phyloP scores from a whole-genome alignment of 73 alveolate species.

The Symbiodinium pilosum region DNA sequence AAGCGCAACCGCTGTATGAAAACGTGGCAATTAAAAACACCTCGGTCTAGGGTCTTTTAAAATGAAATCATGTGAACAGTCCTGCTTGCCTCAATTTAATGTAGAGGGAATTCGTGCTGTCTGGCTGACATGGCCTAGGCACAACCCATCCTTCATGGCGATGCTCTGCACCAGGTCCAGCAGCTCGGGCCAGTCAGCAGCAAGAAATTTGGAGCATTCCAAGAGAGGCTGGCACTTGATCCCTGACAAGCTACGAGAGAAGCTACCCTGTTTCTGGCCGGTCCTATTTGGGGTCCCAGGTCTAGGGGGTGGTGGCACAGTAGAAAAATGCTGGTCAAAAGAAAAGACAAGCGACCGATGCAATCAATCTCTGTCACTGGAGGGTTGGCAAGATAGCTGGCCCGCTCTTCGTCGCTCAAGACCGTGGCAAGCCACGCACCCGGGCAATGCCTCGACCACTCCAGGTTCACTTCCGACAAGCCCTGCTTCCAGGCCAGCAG shows the following conservation, averaged over 20 bases:
- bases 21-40: too few relatives aligned
- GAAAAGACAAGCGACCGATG: slow-evolving; percentile 35
- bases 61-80: too few relatives aligned
- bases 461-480: not conserved
- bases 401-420: slow-evolving; percentile 14
- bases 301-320: too few relatives aligned
- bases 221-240: slow-evolving; percentile 35
- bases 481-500: slow-evolving; percentile 65
- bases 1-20: too few relatives aligned
- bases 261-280: too few relatives aligned
- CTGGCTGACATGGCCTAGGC: too few relatives aligned
- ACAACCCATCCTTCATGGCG: slow-evolving; percentile 32
- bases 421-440: slow-evolving; percentile 47
- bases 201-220: not conserved
- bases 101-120: too few relatives aligned
- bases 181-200: slow-evolving; percentile 10
- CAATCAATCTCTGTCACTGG: slow-evolving; percentile 56
- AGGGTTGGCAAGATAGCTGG: not conserved
- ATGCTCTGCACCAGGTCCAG: slow-evolving; percentile 47
- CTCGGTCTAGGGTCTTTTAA: too few relatives aligned
- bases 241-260: too few relatives aligned
- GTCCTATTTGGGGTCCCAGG: too few relatives aligned
- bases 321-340: too few relatives aligned
- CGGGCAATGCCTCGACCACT: slow-evolving; percentile 38
- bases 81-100: too few relatives aligned